These are phyloP conservation scores for Rickenella mellea DNA, from an alignment of 768 basidiomycete genomes.

Conservation along the genomic window DNA sequence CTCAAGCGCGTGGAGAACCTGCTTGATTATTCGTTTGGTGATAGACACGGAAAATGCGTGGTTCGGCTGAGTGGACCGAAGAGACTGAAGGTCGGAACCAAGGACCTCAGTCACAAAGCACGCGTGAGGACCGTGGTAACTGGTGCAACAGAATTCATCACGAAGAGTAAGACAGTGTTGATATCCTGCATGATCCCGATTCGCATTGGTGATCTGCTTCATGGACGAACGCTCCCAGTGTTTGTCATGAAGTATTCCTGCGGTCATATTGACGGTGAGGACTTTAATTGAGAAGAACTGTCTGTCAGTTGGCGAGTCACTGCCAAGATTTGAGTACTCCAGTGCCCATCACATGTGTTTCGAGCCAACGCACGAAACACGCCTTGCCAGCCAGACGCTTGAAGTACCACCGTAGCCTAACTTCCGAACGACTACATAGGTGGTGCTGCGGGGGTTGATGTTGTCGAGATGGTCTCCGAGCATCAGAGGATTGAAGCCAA, in stretches of 20 bases:
- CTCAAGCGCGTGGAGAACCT: conserved; percentile 18
- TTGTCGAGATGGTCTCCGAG: too few relatives aligned
- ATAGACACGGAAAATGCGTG: conserved; percentile 5
- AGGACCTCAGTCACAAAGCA: conserved; percentile 8
- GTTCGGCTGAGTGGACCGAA: conserved; percentile 4
- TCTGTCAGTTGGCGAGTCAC: too few relatives aligned
- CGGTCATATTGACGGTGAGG: too few relatives aligned
- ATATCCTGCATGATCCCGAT: conserved; percentile 6
- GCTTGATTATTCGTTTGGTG: conserved; percentile 15
- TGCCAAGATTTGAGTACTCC: too few relatives aligned
- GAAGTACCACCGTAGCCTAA: conserved; percentile 16
- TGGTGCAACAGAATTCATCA: conserved; percentile 1
- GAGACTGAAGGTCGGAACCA: not conserved
- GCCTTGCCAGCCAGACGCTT: conserved; percentile 12
- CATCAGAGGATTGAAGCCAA: too few relatives aligned
- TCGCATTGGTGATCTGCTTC: conserved; percentile 5
- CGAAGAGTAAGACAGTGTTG: conserved; percentile 6
- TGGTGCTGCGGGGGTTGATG: too few relatives aligned
- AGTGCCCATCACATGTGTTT: too few relatives aligned
- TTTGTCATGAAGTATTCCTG: too few relatives aligned
- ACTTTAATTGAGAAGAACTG: too few relatives aligned
- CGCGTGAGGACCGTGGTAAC: conserved; percentile 9
- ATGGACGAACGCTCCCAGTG: too few relatives aligned
- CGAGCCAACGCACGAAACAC: too few relatives aligned
- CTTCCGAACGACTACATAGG: conserved; percentile 27